Evolutionary conservation across 257 asterid genomes (phyloP), one percentile per base, ranked within the genome.

Genomic region (Nicotiana knightiana): DNA sequence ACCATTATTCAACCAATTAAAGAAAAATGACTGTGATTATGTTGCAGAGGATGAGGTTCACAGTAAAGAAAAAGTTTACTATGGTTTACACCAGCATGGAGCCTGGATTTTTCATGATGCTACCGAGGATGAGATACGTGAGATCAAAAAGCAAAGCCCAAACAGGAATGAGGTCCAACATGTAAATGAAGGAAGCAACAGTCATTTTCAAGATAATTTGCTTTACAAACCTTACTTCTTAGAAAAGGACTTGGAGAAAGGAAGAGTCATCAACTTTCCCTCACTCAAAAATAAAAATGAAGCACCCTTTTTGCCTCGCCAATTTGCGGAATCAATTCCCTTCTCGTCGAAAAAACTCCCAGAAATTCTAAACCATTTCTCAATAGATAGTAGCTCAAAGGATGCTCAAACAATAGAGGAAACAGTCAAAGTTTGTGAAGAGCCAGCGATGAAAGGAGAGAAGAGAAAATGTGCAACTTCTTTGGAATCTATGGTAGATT

Each of bases 271-370:
- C 73, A 76, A 81, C 67, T 79, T 77, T 24, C 63, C 73, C 17
- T 62, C 67, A 39, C 18, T 39, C 24, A 77, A 78, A 51, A 83
- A 43, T 21, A 12, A 4, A 21, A 33, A 33, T 70, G 48, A 18
- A 18, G 84, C 65, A 39, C 57, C 28, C 12, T 83, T 70, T 78
- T 71, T 73, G 71, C 90, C 91, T n/a, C 85, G 86, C 9, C 24
- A 53, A 59, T 48, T 62, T 16, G 85, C 78, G 4, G 79, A 83
- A 28, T 64, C 86, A 10, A 82, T 80, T 51, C 88, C 82, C 67
- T 84, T 85, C 78, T 59, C 86, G 3, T 76, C 86, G 0, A 8
- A 37, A 9, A 81, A 67, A 83, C 17, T 80, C 54, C 85, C 76
- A 1, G 84, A 84, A 57, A 80, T 82, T 66, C 18, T 79, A 0